These are phyloP conservation scores for Oxyria digyna DNA, from an alignment of 148 eudicot species.

Conservation along the genomic window DNA sequence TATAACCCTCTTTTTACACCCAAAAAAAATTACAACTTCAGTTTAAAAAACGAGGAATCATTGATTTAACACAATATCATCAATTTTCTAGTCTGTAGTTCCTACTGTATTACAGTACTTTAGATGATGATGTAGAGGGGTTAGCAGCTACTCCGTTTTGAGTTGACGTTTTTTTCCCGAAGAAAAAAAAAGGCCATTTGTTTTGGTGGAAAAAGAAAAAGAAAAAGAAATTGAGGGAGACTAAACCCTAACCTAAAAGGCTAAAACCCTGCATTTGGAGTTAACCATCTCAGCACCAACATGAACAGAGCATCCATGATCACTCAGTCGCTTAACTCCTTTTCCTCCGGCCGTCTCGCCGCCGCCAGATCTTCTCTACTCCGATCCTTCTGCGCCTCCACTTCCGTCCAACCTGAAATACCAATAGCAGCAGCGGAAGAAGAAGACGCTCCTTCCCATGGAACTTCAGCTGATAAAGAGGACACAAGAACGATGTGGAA, in stretches of 20 bases:
- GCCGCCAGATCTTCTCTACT: constrained; percentile 1
- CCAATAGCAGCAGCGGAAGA: background rate
- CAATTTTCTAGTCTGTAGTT: no score
- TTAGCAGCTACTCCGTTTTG: no score
- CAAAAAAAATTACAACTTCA: no score
- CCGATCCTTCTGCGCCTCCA: constrained; percentile 3
- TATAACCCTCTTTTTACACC: no score
- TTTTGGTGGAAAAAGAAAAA: background rate
- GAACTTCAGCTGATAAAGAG: background rate
- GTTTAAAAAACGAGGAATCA: no score
- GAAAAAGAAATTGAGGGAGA: background rate
- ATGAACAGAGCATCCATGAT: constrained; percentile 2
- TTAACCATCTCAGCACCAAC: background rate
- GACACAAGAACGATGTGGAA: background rate
- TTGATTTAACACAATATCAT: no score
- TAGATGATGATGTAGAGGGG: no score
- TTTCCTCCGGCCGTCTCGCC: constrained; percentile 4
- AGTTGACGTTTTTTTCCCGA: no score
- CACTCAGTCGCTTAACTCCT: background rate
- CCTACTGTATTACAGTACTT: no score
- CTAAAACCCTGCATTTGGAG: background rate
- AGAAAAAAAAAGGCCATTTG: no score
- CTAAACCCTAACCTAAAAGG: background rate
- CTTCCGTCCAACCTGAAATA: background rate
- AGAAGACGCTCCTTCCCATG: background rate